Conservation (phyloP, 768 basidiomycete species). For the Suillus alpinus region DNA sequence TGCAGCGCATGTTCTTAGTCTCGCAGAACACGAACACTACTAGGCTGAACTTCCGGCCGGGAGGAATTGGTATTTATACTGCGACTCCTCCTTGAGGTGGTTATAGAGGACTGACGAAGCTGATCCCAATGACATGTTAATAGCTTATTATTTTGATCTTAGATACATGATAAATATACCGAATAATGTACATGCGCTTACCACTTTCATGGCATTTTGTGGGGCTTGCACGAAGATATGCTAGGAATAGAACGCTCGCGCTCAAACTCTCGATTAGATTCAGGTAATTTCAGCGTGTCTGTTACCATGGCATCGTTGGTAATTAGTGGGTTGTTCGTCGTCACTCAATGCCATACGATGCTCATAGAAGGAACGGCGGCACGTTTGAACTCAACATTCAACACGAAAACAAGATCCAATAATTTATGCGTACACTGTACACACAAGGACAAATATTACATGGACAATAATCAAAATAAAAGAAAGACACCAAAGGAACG, state of each 20-base stretch:
- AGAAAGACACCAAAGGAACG: neutral
- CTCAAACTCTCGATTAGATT: too few species aligned
- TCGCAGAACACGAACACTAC: constrained; percentile 15
- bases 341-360: too few species aligned
- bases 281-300: too few species aligned
- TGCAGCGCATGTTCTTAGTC: constrained; percentile 16
- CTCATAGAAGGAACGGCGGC: too few species aligned
- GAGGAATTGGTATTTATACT: constrained; percentile 22
- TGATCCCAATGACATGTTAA: neutral
- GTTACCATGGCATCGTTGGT: too few species aligned
- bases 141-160: neutral
- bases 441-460: neutral
- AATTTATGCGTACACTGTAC: neutral
- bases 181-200: neutral
- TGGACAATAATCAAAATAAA: neutral
- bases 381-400: too few species aligned
- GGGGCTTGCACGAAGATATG: neutral
- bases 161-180: neutral
- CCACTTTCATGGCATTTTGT: neutral
- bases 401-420: neutral
- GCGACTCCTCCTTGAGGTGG: constrained; percentile 4
- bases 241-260: too few species aligned
- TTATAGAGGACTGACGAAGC: too few species aligned
- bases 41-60: constrained; percentile 16
- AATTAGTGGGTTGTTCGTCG: too few species aligned